phyloP scores from a whole-genome alignment of 345 rosid species.

The Acer yangbiense region DNA sequence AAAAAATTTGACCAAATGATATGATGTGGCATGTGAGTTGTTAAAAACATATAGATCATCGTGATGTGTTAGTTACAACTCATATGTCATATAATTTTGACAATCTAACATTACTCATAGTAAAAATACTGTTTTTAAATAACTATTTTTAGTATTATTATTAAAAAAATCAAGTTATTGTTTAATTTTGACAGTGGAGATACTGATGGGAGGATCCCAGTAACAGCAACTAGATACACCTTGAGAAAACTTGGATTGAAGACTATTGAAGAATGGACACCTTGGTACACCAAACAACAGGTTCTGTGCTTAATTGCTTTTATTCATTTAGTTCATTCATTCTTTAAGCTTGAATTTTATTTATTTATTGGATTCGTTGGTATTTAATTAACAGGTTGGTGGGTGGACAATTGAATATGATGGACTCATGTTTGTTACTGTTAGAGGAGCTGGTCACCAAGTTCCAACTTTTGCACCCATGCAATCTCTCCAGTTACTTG shows the following conservation, averaged over 20 bases:
- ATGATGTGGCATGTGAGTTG: too few relatives aligned
- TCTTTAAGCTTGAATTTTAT: not conserved
- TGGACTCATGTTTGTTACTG: constrained; percentile 59
- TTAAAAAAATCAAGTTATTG: too few relatives aligned
- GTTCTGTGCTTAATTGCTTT: constrained; percentile 23
- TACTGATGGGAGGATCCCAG: constrained; percentile 88
- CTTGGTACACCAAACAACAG: constrained; percentile 68
- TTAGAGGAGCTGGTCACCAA: constrained; percentile 80
- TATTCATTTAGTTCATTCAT: not conserved
- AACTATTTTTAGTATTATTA: too few relatives aligned
- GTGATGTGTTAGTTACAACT: too few relatives aligned
- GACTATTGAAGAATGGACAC: constrained; percentile 63
- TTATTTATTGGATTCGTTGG: not conserved
- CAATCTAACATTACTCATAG: too few relatives aligned
- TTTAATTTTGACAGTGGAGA: constrained; percentile 57
- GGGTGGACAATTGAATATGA: constrained; percentile 76
- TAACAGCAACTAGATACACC: constrained; percentile 67
- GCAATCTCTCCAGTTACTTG: constrained; percentile 55
- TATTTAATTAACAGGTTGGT: constrained; percentile 45
- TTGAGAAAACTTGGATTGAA: constrained; percentile 71
- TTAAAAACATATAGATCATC: too few relatives aligned
- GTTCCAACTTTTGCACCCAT: constrained; percentile 72
- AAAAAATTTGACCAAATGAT: too few relatives aligned
- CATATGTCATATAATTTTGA: too few relatives aligned
- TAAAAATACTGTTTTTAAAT: too few relatives aligned